phyloP scores from a whole-genome alignment of 768 basidiomycete genomes.

The Hortiboletus campestris region DNA sequence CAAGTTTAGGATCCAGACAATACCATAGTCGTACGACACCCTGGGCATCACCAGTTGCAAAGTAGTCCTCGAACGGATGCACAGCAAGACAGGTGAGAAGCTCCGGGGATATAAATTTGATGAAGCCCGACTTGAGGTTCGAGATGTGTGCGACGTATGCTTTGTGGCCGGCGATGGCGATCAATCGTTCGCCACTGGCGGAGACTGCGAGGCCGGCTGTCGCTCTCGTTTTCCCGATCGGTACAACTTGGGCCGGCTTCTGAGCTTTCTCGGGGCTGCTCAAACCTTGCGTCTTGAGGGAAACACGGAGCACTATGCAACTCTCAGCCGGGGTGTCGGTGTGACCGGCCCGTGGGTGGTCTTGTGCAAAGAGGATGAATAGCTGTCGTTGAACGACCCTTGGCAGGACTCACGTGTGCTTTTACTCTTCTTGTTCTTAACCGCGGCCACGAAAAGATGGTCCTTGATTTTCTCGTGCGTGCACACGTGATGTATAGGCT shows the following conservation, averaged over 20 bases:
- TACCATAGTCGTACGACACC: conserved; percentile 92
- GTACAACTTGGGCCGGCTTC: conserved; percentile 48
- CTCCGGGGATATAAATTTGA: conserved; percentile 81
- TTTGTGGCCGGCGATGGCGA: conserved; percentile 72
- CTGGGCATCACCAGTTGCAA: conserved; percentile 88
- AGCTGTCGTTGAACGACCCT: neutral
- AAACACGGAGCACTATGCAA: conserved; percentile 56
- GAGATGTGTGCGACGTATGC: conserved; percentile 69
- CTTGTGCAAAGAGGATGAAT: conserved; percentile 14
- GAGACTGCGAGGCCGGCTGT: conserved; percentile 70
- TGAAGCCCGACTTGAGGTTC: conserved; percentile 62
- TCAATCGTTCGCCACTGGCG: conserved; percentile 73
- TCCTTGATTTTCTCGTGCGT: conserved; percentile 69
- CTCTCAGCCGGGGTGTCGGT: conserved; percentile 39
- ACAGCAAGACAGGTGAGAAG: conserved; percentile 79
- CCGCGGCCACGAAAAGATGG: conserved; percentile 65
- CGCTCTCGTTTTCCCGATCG: conserved; percentile 65
- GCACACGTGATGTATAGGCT: conserved; percentile 70
- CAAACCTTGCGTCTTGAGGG: conserved; percentile 44
- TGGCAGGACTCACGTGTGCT: conserved; percentile 14
- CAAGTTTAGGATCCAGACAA: conserved; percentile 66
- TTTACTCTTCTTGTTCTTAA: conserved; percentile 48
- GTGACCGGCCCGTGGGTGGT: neutral
- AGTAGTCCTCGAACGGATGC: conserved; percentile 89
- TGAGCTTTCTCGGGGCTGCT: conserved; percentile 40